Evolutionary conservation across 2,329 filamentous ascomycete species (phyloP).

Genomic region (Fusarium bactridioides): DNA sequence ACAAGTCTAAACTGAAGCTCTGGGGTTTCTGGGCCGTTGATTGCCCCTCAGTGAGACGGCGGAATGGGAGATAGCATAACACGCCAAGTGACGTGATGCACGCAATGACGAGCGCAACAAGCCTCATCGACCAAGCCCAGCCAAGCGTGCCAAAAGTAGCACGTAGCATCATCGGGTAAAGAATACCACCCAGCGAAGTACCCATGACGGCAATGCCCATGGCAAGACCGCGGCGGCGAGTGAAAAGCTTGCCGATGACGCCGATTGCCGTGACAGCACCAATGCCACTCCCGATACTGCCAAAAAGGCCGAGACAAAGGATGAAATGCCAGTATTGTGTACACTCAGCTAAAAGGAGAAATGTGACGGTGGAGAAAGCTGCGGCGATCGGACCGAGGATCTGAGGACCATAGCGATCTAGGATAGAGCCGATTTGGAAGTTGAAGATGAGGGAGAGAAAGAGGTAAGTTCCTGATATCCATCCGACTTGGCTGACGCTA

Average conservation of each 20-base stretch:
- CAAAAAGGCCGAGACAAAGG: conserved; percentile 51
- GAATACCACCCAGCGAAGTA: conserved; percentile 41
- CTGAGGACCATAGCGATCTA: conserved; percentile 56
- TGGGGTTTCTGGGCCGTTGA: background rate
- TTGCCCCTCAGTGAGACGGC: conserved; percentile 16
- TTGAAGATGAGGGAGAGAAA: conserved; percentile 55
- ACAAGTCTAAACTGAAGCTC: conserved; percentile 44
- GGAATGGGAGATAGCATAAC: conserved; percentile 46
- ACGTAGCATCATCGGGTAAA: conserved; percentile 45
- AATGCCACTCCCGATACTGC: conserved; percentile 51
- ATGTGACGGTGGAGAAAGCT: conserved; percentile 46
- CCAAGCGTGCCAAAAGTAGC: conserved; percentile 39
- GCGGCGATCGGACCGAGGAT: conserved; percentile 49
- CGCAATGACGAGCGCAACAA: conserved; percentile 40
- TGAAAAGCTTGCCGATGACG: conserved; percentile 41
- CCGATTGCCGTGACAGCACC: conserved; percentile 46
- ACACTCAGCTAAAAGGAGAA: conserved; percentile 56
- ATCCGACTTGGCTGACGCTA: conserved; percentile 53
- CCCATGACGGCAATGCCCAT: conserved; percentile 31
- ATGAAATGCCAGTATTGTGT: conserved; percentile 58
- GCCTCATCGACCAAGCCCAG: conserved; percentile 45
- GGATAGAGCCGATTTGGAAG: conserved; percentile 56
- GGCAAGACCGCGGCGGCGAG: conserved; percentile 25
- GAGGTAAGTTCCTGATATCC: conserved; percentile 56
- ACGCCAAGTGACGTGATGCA: conserved; percentile 38